Base-by-base conservation (phyloP, 2,329 filamentous ascomycete genomes). In the Trichoderma arundinaceum region DNA sequence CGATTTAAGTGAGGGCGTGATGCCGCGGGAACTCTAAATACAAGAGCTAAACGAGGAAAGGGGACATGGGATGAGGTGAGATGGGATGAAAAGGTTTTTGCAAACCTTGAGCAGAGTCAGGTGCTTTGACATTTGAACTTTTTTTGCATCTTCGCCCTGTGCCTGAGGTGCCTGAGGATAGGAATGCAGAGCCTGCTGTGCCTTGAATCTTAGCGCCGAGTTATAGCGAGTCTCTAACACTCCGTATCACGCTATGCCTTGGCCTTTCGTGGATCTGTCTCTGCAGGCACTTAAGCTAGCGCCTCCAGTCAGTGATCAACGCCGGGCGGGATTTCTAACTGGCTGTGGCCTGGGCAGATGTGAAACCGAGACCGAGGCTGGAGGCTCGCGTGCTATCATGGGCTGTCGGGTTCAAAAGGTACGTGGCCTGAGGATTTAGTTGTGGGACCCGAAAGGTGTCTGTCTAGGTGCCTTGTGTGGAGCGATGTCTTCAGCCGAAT, bases 211-310 rank as follows among this genome's bases (percentile, higher is more conserved):
- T 52, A 61, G 58, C 58, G 58, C 58, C 49, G 8, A 41, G 33
- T 15, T 19, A 19, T 22, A 32, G 38, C 39, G 38, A 43, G 10
- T 28, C 13, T 54, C 52, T 56, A 60, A 46, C 57, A 39, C 35
- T 22, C 15, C 22, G 12, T 39, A 35, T 28, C 54, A 41, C 39
- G 10, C 13, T 10, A 49, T 59, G n/a, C 43, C 41, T 59, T 61
- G 38, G 58, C 10, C 22, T 32, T 52, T 52, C 58, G 58, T 53
- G 48, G 59, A 62, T 62, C 59, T 53, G 59, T 43, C 48, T 52
- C 48, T 62, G 59, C 59, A 63, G 59, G 59, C 59, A 63, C 59
- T 54, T 44, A 54, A 39, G 39, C 59, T 63, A 63, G 59, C 59
- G 59, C 17, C 59, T 46, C 39, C 59, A 46, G 54, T 53, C 59